Base-by-base conservation (phyloP, 192 early-diverging fungal genomes). In the Cladochytrium replicatum region DNA sequence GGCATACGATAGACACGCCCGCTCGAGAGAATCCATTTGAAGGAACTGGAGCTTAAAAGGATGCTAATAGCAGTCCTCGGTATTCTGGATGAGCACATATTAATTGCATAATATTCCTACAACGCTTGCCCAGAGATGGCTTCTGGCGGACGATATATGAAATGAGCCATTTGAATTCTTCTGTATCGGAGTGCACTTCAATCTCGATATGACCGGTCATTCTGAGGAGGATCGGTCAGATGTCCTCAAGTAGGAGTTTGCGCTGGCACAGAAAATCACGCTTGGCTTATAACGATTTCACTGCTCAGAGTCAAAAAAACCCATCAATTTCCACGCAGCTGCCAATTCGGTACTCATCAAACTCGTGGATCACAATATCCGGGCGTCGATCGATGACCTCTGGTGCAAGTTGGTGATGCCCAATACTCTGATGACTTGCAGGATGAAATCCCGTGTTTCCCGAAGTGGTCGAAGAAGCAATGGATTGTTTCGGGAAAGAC, bases 101-200 rank as follows among this genome's bases (percentile, higher is more conserved):
- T 1, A 52, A 22, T 17, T 9, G 11, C 58, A 60, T 22, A 60
- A 60, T 23, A 52, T 56, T 1, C 5, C 15, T 4, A 38, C 22
- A 0, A 30, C 2, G 11, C 24, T 47, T 61, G 69, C 69, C 67
- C 11, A 72, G 40, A 4, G 38, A n/a, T 26, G 63, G 58, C 7
- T 53, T 29, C 31, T 66, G 46, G n/a, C 63, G 38, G 22, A 61
- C 46, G 17, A 72, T 62, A 30, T 62, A 72, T 24, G 53, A 28
- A 58, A 75, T 75, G 0, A 75, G 47, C 73, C 70, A 74, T 46
- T 75, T 67, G 61, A 75, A 75, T 8, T 74, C 73, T 52, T 75
- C 67, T 34, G 74, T 61, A 50, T 75, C 73, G 44, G 65, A 75
- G 42, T 75, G 73, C 1, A 75, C 73, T 32, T 75, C 73, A 29